Percentiles rank a stretch among this genome's conserved stretches.
Conservation (phyloP, 345 rosid species). For the Salix exigua region DNA sequence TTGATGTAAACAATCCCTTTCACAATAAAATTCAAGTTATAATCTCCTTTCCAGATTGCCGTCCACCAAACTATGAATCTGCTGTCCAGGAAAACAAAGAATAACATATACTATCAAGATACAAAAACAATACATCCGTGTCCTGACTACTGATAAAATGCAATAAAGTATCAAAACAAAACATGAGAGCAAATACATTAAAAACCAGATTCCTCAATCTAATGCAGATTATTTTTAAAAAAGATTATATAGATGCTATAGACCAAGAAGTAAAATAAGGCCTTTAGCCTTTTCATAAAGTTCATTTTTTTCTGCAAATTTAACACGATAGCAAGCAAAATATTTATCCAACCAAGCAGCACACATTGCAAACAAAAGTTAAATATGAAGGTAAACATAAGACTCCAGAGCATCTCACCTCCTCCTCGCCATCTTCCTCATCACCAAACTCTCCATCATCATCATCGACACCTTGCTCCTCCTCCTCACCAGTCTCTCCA, state of each 20-base stretch:
- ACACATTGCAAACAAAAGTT: neutral
- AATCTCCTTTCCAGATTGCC: neutral
- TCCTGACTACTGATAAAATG: neutral
- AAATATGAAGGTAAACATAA: neutral
- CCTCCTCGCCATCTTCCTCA: conserved; percentile 50
- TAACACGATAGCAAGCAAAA: neutral
- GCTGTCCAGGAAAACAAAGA: neutral
- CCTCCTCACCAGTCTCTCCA: conserved; percentile 30
- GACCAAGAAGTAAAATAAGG: neutral
- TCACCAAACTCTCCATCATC: conserved; percentile 60
- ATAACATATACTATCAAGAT: neutral
- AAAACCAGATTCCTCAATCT: neutral
- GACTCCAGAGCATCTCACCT: conserved; percentile 41
- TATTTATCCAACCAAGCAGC: neutral
- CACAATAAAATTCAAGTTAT: neutral
- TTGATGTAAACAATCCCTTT: neutral
- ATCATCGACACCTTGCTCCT: conserved; percentile 33
- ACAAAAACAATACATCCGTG: neutral
- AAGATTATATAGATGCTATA: neutral
- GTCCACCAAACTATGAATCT: neutral
- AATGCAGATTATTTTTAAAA: neutral
- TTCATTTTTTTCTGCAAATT: neutral
- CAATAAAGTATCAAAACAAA: neutral
- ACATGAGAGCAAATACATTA: neutral
- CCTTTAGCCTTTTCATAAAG: neutral